Percentiles rank a stretch among this genome's conserved stretches.
These are phyloP conservation scores for Aspergillus phoenicis DNA, from an alignment of 2,329 filamentous ascomycete genomes.

Conservation along the genomic window DNA sequence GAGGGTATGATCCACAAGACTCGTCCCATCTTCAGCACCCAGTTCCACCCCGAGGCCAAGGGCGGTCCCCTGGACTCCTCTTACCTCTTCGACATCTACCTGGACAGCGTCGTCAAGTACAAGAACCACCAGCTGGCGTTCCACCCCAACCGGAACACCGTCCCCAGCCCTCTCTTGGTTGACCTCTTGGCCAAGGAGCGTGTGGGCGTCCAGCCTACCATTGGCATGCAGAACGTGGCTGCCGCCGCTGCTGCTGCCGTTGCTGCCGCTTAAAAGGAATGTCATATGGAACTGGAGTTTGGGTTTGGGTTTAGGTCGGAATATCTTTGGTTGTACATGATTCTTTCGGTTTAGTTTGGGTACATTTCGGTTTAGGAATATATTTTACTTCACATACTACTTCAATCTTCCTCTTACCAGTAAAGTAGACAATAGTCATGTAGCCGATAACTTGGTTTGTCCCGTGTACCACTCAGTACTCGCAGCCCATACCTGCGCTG, in stretches of 20 bases:
- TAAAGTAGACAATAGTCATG: not conserved
- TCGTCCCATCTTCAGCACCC: conserved; percentile 95
- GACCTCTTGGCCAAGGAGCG: conserved; percentile 93
- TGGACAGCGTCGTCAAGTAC: conserved; percentile 85
- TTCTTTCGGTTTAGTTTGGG: conserved; percentile 14
- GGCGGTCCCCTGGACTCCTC: conserved; percentile 94
- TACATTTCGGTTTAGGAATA: conserved; percentile 11
- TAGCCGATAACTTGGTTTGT: too few species aligned
- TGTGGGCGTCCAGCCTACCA: conserved; percentile 78
- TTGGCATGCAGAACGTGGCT: conserved; percentile 53
- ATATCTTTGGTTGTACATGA: conserved; percentile 8
- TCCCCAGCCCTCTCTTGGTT: conserved; percentile 82
- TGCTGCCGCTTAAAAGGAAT: conserved; percentile 21
- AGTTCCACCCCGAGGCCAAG: conserved; percentile 99
- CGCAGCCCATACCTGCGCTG: not conserved
- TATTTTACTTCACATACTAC: conserved; percentile 28
- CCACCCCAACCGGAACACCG: conserved; percentile 75
- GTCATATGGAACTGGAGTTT: conserved; percentile 16
- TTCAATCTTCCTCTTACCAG: too few species aligned
- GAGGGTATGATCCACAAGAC: conserved; percentile 97
- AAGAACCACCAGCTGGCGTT: conserved; percentile 78
- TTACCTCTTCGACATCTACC: conserved; percentile 95
- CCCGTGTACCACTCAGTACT: not conserved
- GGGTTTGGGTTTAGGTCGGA: conserved; percentile 18
- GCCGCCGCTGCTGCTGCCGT: conserved; percentile 37